Conservation (phyloP, 768 basidiomycete species). For the Naganishia kalamii region DNA sequence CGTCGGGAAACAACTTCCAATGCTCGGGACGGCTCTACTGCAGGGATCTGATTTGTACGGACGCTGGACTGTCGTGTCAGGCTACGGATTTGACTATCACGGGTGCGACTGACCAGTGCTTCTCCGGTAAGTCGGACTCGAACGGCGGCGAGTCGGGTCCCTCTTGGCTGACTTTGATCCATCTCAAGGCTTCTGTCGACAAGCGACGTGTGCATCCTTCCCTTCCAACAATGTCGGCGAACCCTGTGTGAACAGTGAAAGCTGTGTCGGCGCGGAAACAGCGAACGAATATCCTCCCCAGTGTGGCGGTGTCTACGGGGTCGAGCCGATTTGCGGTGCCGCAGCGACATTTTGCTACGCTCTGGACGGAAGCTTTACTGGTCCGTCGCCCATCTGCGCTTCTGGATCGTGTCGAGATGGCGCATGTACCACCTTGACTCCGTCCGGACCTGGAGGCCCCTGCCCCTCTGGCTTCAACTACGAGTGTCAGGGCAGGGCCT, state of each 20-base stretch:
- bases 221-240: not conserved
- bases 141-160: no score
- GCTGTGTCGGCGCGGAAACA: not conserved
- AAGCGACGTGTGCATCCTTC: no score
- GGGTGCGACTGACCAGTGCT: not conserved
- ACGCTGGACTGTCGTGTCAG: not conserved
- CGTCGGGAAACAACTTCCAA: not conserved
- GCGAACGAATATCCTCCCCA: not conserved
- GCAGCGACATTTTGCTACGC: not conserved
- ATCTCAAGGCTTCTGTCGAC: not conserved
- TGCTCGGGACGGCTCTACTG: not conserved
- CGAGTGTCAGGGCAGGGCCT: not conserved
- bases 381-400: not conserved
- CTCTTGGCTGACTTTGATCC: no score
- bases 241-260: not conserved
- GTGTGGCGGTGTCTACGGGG: not conserved
- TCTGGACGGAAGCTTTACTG: not conserved
- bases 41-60: not conserved
- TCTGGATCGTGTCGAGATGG: not conserved
- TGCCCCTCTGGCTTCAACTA: not conserved
- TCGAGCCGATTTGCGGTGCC: not conserved
- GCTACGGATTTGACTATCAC: not conserved
- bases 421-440: not conserved
- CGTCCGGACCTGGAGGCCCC: not conserved
- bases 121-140: no score